A percentile compares a stretch with the other conserved stretches of the same genome.
Conservation (phyloP, 2,329 filamentous ascomycete species). For the Fusarium bulbicola region DNA sequence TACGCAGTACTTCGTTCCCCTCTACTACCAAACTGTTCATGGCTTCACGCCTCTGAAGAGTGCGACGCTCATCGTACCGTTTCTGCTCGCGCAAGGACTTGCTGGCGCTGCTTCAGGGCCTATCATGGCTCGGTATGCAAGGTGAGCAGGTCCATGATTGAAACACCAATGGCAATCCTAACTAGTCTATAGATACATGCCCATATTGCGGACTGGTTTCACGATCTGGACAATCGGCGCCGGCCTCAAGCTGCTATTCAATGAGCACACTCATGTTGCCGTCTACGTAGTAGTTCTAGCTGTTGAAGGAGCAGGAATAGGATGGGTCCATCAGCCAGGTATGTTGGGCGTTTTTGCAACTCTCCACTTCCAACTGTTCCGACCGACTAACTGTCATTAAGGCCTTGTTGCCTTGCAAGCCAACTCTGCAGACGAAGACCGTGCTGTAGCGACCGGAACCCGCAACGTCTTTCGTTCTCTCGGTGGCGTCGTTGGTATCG, state of each 20-base stretch:
- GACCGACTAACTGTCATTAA: fast-evolving
- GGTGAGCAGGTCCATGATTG: fast-evolving
- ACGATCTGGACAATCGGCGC: neutral
- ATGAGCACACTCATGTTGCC: neutral
- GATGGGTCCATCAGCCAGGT: conserved; percentile 12
- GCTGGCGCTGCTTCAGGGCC: neutral
- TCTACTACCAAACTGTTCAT: neutral
- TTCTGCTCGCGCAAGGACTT: neutral
- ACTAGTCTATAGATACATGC: neutral
- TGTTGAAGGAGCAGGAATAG: neutral
- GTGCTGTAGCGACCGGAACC: neutral
- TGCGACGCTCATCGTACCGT: neutral
- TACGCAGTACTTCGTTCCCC: neutral
- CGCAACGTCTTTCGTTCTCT: neutral
- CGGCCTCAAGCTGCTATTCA: neutral
- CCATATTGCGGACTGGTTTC: neutral
- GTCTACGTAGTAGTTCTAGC: neutral
- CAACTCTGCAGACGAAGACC: neutral
- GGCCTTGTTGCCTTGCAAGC: neutral
- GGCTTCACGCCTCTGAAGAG: neutral
- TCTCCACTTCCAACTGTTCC: too few relatives aligned
- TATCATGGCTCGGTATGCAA: neutral
- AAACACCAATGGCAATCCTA: fast-evolving
- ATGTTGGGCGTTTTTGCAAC: too few relatives aligned
- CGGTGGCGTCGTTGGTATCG: neutral